Evolutionary conservation across 345 rosid genomes (phyloP).

Genomic region (Rhodomyrtus tomentosa): DNA sequence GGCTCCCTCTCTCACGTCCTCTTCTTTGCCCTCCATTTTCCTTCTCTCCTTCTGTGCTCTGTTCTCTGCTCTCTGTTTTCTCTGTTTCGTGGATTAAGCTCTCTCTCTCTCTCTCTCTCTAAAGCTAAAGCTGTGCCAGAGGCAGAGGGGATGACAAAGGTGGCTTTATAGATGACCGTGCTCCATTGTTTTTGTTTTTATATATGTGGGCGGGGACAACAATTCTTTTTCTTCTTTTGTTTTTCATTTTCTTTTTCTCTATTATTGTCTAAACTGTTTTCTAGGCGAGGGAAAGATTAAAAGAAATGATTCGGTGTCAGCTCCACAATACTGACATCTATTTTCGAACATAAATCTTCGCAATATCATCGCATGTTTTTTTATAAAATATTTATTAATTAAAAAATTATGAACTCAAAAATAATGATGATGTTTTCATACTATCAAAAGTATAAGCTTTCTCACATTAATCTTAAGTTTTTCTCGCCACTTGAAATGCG

Average conservation of each 20-base stretch:
- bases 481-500: not conserved
- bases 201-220: not conserved
- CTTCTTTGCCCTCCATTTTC: conserved; percentile 58
- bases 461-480: not conserved
- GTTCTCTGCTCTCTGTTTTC: not conserved
- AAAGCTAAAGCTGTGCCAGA: not conserved
- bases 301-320: too few species aligned
- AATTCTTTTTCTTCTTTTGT: not conserved
- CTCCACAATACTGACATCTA: too few species aligned
- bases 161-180: not conserved
- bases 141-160: not conserved
- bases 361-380: too few species aligned
- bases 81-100: not conserved
- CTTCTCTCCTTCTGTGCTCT: not conserved
- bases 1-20: conserved; percentile 56
- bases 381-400: too few species aligned
- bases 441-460: too few species aligned
- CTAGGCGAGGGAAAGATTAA: not conserved
- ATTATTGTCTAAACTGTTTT: not conserved
- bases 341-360: too few species aligned
- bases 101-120: not conserved
- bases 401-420: too few species aligned
- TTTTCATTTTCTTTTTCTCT: not conserved
- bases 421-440: too few species aligned
- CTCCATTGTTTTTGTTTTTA: not conserved